phyloP scores from a whole-genome alignment of 345 rosid species.

The Aethionema arabicum region DNA sequence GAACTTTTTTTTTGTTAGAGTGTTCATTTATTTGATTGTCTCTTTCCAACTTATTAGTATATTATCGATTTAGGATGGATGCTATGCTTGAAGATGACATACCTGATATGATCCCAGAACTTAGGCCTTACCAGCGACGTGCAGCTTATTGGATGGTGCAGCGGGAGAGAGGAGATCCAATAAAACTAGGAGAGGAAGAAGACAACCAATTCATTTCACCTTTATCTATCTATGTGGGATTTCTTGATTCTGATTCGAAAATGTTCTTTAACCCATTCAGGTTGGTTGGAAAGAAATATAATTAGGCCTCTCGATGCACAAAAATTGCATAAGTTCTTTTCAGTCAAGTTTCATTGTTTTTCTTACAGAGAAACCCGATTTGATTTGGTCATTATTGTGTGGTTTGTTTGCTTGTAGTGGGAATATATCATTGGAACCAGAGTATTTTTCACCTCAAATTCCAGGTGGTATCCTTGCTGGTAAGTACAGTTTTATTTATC shows the following conservation, averaged over 20 bases:
- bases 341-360: slow-evolving; percentile 11
- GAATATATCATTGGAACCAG: slow-evolving; percentile 58
- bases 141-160: slow-evolving; percentile 96
- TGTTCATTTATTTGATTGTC: not conserved
- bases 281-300: slow-evolving; percentile 39
- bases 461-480: slow-evolving; percentile 98
- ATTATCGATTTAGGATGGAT: slow-evolving; percentile 48
- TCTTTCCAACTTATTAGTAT: slow-evolving; percentile 18
- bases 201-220: slow-evolving; percentile 60
- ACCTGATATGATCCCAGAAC: slow-evolving; percentile 68
- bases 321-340: slow-evolving; percentile 10
- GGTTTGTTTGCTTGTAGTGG: slow-evolving; percentile 61
- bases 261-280: slow-evolving; percentile 97
- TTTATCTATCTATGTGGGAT: slow-evolving; percentile 57
- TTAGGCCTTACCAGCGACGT: slow-evolving; percentile 93
- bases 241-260: slow-evolving; percentile 62
- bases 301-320: slow-evolving; percentile 3
- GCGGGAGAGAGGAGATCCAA: slow-evolving; percentile 67
- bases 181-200: slow-evolving; percentile 39
- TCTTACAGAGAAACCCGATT: slow-evolving; percentile 23
- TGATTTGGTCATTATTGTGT: slow-evolving; percentile 28
- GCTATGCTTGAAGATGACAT: slow-evolving; percentile 63
- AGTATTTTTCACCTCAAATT: slow-evolving; percentile 53
- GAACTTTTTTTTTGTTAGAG: not conserved
- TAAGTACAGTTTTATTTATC: slow-evolving; percentile 37